A percentile compares a stretch with the other conserved stretches of the same genome.
Conservation (phyloP, 1,284 basidiomycete genomes). For the Microbotryum violaceum region DNA sequence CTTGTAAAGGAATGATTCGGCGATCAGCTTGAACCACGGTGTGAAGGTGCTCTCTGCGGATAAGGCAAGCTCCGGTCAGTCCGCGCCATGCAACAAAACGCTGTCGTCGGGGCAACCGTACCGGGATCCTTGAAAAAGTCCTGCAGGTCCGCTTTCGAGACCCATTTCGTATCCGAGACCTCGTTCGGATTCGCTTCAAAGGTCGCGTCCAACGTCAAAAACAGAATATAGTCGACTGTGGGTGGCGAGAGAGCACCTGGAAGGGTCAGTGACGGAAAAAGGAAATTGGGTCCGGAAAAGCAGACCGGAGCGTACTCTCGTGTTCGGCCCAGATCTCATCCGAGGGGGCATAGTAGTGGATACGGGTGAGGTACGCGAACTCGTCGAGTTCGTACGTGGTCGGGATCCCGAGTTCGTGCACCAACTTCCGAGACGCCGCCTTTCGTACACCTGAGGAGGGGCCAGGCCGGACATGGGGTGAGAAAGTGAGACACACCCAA, state of each 20-base stretch:
- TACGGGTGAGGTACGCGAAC: constrained; percentile 91
- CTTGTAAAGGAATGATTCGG: constrained; percentile 89
- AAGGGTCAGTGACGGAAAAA: neutral
- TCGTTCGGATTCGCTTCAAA: constrained; percentile 82
- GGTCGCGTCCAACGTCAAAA: constrained; percentile 82
- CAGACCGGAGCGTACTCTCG: constrained; percentile 61
- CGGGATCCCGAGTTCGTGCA: constrained; percentile 95
- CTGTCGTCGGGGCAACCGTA: constrained; percentile 41
- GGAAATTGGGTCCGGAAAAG: neutral
- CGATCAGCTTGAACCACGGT: constrained; percentile 99
- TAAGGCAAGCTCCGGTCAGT: neutral
- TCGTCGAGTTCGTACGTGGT: constrained; percentile 65
- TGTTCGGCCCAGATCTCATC: constrained; percentile 96
- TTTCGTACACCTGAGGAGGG: constrained; percentile 54
- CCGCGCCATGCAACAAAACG: constrained; percentile 2
- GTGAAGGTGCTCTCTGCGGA: constrained; percentile 75
- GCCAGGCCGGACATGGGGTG: neutral
- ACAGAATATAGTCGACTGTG: constrained; percentile 94
- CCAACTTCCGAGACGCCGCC: constrained; percentile 88
- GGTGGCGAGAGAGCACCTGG: constrained; percentile 20
- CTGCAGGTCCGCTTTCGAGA: constrained; percentile 79
- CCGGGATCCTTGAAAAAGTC: constrained; percentile 78
- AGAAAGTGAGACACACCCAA: neutral
- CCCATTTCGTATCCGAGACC: constrained; percentile 84
- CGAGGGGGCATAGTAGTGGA: constrained; percentile 95